A percentile compares a stretch with the other conserved stretches of the same genome.
Evolutionary conservation across 495 filamentous ascomycete species (phyloP).

Genomic region (Penicillium crystallinum): DNA sequence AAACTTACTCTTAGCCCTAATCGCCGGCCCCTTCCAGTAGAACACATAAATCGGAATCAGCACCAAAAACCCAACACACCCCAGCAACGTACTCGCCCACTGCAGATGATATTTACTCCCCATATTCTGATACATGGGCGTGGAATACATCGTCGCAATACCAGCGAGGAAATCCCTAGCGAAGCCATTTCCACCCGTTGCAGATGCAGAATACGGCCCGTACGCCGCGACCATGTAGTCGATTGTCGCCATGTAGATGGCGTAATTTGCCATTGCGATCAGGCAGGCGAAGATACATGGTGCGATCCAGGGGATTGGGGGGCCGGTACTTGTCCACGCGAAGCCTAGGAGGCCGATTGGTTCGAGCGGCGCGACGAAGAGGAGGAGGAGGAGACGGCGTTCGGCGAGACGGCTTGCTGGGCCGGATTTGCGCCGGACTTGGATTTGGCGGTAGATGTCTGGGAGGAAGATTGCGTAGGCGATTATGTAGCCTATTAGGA

Average conservation of each 20-base stretch:
- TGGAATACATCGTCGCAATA: constrained; percentile 43
- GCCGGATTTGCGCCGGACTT: constrained; percentile 41
- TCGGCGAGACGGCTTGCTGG: constrained; percentile 51
- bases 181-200: constrained; percentile 65
- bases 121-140: constrained; percentile 36
- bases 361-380: constrained; percentile 60
- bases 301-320: constrained; percentile 56
- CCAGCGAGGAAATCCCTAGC: constrained; percentile 45
- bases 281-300: constrained; percentile 53
- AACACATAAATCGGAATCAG: constrained; percentile 46
- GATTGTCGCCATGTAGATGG: constrained; percentile 75
- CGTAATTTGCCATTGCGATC: constrained; percentile 66
- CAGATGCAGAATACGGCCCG: constrained; percentile 71
- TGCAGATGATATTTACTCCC: constrained; percentile 28
- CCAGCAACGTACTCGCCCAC: constrained; percentile 43
- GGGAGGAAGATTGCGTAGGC: constrained; percentile 62
- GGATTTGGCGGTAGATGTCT: constrained; percentile 50
- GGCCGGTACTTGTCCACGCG: constrained; percentile 60
- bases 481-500: constrained; percentile 60
- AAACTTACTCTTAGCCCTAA: constrained; percentile 43
- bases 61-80: constrained; percentile 36
- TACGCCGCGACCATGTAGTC: constrained; percentile 84
- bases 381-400: constrained; percentile 49
- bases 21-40: constrained; percentile 45
- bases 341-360: constrained; percentile 67